A percentile compares a stretch with the other conserved stretches of the same genome.
Evolutionary conservation across 495 filamentous ascomycete species (phyloP).

Genomic region (Aspergillus avenaceus): DNA sequence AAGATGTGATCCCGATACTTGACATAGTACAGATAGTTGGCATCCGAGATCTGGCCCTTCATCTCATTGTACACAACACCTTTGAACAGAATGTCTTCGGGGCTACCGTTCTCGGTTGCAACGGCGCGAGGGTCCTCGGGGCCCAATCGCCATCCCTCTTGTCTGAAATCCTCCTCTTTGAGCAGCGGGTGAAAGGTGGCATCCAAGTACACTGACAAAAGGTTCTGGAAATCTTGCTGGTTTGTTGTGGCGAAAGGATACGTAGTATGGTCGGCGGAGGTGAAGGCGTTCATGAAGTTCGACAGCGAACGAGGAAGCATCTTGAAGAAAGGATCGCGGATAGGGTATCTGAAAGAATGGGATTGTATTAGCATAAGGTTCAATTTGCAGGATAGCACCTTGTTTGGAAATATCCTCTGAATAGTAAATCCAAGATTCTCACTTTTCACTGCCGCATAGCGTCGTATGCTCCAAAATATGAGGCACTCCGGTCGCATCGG

Average conservation of each 20-base stretch:
- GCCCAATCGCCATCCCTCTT: conserved; percentile 95
- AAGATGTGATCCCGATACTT: conserved; percentile 91
- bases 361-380: conserved; percentile 10
- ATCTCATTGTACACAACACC: conserved; percentile 99
- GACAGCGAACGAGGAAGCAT: conserved; percentile 96
- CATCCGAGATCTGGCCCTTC: conserved; percentile 98
- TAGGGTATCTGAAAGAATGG: conserved; percentile 64
- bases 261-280: conserved; percentile 91
- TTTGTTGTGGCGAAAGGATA: conserved; percentile 99
- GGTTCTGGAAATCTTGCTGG: conserved; percentile 86
- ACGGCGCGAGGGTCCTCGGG: conserved; percentile 74
- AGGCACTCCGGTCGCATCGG: conserved; percentile 91
- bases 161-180: conserved; percentile 85
- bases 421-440: conserved; percentile 11
- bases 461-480: conserved; percentile 98
- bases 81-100: conserved; percentile 77
- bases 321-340: conserved; percentile 98
- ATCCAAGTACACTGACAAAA: conserved; percentile 95
- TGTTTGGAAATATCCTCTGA: too few species aligned
- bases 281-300: conserved; percentile 99
- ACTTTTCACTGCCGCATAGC: conserved; percentile 96
- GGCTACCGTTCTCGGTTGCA: conserved; percentile 28
- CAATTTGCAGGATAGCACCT: not conserved
- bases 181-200: conserved; percentile 86
- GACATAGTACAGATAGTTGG: conserved; percentile 93